Evolutionary conservation across 805 yeast species (phyloP).

Genomic region (Zygosaccharomyces rouxii): DNA sequence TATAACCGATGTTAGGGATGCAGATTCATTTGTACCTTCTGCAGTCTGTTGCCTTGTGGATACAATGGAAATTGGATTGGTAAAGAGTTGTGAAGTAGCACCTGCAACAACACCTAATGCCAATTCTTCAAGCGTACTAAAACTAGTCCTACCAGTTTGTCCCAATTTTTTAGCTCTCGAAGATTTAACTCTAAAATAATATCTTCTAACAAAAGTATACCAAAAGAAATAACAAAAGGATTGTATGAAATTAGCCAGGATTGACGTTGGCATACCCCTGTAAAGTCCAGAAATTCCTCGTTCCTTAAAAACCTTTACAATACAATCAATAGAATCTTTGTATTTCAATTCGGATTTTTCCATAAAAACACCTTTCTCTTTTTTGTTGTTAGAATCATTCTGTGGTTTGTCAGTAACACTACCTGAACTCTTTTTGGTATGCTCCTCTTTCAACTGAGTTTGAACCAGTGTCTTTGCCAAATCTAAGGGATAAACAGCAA

Average conservation of each 20-base stretch:
- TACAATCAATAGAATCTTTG: slow-evolving; percentile 57
- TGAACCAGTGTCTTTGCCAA: slow-evolving; percentile 72
- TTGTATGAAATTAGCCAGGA: slow-evolving; percentile 69
- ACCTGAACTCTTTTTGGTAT: slow-evolving; percentile 7
- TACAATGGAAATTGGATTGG: slow-evolving; percentile 75
- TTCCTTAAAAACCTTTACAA: slow-evolving; percentile 48
- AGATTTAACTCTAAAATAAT: slow-evolving; percentile 42
- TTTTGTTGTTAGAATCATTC: neutral
- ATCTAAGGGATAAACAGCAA: slow-evolving; percentile 77
- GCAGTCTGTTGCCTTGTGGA: slow-evolving; percentile 64
- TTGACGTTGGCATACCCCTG: slow-evolving; percentile 63
- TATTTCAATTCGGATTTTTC: slow-evolving; percentile 37
- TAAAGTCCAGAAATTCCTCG: slow-evolving; percentile 69
- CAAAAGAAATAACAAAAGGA: slow-evolving; percentile 83
- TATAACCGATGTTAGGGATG: slow-evolving; percentile 32
- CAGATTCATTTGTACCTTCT: slow-evolving; percentile 28
- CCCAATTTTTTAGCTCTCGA: slow-evolving; percentile 1
- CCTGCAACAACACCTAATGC: slow-evolving; percentile 77
- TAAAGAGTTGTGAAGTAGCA: slow-evolving; percentile 71
- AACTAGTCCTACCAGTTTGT: slow-evolving; percentile 7
- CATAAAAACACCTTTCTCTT: slow-evolving; percentile 14
- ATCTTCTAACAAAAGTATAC: slow-evolving; percentile 67
- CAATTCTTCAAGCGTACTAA: slow-evolving; percentile 59
- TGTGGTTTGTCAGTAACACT: slow-evolving; percentile 7
- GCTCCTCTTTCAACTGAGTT: slow-evolving; percentile 45